Evolutionary conservation across 176 grass and related monocot genomes (phyloP).

Genomic region (Hordeum marinum): DNA sequence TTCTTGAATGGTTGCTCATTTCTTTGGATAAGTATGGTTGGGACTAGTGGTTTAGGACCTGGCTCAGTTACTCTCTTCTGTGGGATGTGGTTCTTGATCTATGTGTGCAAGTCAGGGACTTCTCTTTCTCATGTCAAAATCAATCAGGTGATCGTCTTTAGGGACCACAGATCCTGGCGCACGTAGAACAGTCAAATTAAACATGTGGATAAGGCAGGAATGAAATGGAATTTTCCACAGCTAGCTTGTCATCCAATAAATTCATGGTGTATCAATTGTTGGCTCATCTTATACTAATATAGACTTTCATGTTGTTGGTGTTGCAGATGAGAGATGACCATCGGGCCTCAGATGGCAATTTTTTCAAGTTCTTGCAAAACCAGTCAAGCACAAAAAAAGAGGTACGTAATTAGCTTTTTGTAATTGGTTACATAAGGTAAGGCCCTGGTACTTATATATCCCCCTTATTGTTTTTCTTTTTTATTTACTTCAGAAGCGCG

Average conservation of each 20-base stretch:
- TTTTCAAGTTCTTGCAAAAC: slow-evolving; percentile 21
- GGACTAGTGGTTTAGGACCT: not conserved
- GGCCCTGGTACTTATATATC: not conserved
- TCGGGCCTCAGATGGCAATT: not conserved
- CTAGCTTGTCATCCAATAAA: not conserved
- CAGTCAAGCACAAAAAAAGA: slow-evolving; percentile 25
- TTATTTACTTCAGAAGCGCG: slow-evolving; percentile 16
- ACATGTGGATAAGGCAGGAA: not conserved
- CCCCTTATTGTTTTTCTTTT: not conserved
- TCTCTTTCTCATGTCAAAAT: slow-evolving; percentile 16
- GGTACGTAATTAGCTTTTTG: not conserved
- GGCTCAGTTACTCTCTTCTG: not conserved
- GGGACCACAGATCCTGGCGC: not conserved
- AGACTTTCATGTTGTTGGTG: not conserved
- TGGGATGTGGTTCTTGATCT: not conserved
- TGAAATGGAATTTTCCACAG: not conserved
- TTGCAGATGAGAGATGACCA: slow-evolving; percentile 22
- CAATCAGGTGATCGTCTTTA: slow-evolving; percentile 13
- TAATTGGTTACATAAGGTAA: not conserved
- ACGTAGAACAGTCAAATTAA: not conserved
- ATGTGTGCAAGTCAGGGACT: not conserved
- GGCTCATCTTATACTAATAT: not conserved
- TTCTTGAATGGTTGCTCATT: not conserved
- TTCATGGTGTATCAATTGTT: no score
- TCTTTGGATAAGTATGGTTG: not conserved